A percentile compares a stretch with the other conserved stretches of the same genome.
Conservation (phyloP, 2,329 filamentous ascomycete species). For the Pseudopyrenochaeta lycopersici region DNA sequence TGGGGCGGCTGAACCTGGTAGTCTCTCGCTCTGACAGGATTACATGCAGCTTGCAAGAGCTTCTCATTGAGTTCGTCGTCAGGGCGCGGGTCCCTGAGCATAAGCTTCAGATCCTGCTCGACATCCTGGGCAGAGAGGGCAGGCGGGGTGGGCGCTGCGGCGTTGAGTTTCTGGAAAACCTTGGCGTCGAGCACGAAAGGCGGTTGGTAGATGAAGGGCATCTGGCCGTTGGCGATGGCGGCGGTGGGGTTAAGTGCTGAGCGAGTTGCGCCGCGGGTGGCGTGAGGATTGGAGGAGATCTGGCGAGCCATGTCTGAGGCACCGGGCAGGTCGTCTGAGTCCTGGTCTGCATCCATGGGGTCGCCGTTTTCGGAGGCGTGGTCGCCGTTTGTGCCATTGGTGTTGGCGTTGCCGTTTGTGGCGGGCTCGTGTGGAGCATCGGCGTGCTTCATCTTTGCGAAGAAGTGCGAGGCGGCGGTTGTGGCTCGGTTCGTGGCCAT, state of each 20-base stretch:
- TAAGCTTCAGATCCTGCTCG: constrained; percentile 60
- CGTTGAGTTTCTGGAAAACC: constrained; percentile 57
- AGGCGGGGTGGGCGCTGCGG: constrained; percentile 57
- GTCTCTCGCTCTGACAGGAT: constrained; percentile 42
- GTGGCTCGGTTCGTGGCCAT: constrained; percentile 69
- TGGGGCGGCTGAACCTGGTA: constrained; percentile 47
- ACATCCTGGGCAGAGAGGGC: constrained; percentile 54
- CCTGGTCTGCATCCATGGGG: constrained; percentile 49
- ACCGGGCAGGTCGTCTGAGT: constrained; percentile 51
- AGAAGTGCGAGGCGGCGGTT: constrained; percentile 65
- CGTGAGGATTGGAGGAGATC: constrained; percentile 65
- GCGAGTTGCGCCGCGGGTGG: constrained; percentile 60
- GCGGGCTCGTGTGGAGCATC: constrained; percentile 38
- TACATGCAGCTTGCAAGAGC: constrained; percentile 46
- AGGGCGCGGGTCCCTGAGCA: constrained; percentile 50
- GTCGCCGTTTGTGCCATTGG: constrained; percentile 48
- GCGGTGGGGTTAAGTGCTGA: constrained; percentile 64
- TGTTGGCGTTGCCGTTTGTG: constrained; percentile 35
- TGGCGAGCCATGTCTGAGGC: constrained; percentile 69
- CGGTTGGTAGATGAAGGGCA: constrained; percentile 54
- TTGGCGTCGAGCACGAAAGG: constrained; percentile 57
- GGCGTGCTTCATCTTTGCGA: constrained; percentile 61
- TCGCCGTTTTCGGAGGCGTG: constrained; percentile 46
- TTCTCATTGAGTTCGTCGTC: constrained; percentile 52
- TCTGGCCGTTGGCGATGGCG: constrained; percentile 50